Percentiles rank a stretch among this genome's conserved stretches.
Conservation (phyloP, 192 early-diverging fungal genomes). For the Paraglomus brasilianum region DNA sequence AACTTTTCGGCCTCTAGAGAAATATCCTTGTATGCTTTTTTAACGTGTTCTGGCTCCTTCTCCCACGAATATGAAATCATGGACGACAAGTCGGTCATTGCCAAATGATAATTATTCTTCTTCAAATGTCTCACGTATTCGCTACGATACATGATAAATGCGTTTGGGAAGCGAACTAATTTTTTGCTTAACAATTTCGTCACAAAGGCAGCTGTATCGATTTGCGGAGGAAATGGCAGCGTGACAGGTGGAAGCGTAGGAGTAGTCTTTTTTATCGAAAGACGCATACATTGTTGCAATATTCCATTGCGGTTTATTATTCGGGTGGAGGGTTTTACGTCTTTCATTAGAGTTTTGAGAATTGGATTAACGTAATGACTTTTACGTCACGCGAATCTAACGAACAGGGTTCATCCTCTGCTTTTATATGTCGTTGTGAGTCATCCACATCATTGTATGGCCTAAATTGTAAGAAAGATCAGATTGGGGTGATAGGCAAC, state of each 20-base stretch:
- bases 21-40: constrained; percentile 14
- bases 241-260: constrained; percentile 7
- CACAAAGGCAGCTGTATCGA: neutral
- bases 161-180: constrained; percentile 23
- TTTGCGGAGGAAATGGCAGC: constrained; percentile 20
- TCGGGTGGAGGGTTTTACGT: too few species aligned
- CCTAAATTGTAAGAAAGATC: too few species aligned
- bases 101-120: constrained; percentile 10
- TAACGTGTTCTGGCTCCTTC: constrained; percentile 18
- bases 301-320: neutral
- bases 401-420: too few species aligned
- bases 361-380: too few species aligned
- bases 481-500: too few species aligned
- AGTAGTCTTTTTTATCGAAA: neutral
- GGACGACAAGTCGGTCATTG: constrained; percentile 21
- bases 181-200: constrained; percentile 13
- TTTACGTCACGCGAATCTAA: too few species aligned
- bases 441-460: too few species aligned
- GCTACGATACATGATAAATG: constrained; percentile 21
- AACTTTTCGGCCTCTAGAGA: constrained; percentile 17
- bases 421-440: too few species aligned
- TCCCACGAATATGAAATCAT: constrained; percentile 23
- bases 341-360: too few species aligned
- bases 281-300: neutral
- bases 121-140: constrained; percentile 23